These are phyloP conservation scores for Ogataea philodendri DNA, from an alignment of 805 yeast species.

Conservation along the genomic window DNA sequence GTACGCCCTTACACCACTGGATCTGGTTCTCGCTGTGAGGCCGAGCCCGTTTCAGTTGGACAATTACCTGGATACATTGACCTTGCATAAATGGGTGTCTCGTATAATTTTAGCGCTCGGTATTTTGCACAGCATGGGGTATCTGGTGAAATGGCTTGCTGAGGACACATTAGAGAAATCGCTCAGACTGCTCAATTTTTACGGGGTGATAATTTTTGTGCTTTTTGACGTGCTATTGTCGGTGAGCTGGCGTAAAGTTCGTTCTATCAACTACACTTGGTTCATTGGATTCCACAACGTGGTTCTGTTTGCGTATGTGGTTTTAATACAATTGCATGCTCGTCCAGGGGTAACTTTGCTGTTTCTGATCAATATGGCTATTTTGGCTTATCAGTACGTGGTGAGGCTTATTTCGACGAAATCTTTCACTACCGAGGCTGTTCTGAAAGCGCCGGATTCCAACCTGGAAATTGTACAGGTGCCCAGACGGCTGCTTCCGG, in stretches of 20 bases:
- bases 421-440: conserved; percentile 21
- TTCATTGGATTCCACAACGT: conserved; percentile 61
- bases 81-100: conserved; percentile 71
- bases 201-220: conserved; percentile 49
- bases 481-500: conserved; percentile 23
- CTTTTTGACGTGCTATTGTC: conserved; percentile 38
- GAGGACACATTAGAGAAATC: conserved; percentile 38
- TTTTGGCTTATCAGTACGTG: conserved; percentile 39
- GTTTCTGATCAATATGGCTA: conserved; percentile 27
- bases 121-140: conserved; percentile 53
- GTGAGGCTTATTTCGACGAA: conserved; percentile 31
- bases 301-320: conserved; percentile 44
- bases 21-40: conserved; percentile 52
- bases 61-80: conserved; percentile 53
- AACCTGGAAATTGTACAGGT: conserved; percentile 23
- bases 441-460: conserved; percentile 25
- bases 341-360: conserved; percentile 59
- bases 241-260: conserved; percentile 47
- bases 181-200: conserved; percentile 41
- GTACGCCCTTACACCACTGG: conserved; percentile 57
- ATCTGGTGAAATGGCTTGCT: conserved; percentile 45
- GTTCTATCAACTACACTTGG: conserved; percentile 47
- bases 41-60: conserved; percentile 50
- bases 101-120: conserved; percentile 49
- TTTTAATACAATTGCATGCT: conserved; percentile 57